A percentile compares a stretch with the other conserved stretches of the same genome.
Evolutionary conservation across 1,284 basidiomycete genomes (phyloP).

Genomic region (Cryptococcus deneoformans): DNA sequence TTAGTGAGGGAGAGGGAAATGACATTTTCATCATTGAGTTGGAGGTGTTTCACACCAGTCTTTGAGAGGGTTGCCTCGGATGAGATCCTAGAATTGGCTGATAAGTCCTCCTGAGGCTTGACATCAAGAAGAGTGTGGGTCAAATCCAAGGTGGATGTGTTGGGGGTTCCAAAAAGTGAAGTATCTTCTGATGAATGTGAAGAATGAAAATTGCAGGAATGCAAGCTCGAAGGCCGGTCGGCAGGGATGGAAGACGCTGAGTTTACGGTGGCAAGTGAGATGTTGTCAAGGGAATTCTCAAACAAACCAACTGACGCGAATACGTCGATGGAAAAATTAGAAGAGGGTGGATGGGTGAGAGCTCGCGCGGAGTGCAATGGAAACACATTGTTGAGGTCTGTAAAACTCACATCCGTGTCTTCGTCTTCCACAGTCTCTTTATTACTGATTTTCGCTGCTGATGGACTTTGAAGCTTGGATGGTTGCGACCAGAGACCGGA

Average conservation of each 20-base stretch:
- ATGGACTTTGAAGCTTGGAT: background rate
- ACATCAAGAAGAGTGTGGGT: background rate
- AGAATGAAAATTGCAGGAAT: background rate
- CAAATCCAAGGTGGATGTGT: background rate
- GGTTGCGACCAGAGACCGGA: background rate
- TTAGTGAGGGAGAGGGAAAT: background rate
- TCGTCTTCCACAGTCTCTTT: background rate
- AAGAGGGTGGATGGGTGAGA: too few relatives aligned
- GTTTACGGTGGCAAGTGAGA: background rate
- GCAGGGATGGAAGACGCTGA: background rate
- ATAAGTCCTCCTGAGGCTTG: background rate
- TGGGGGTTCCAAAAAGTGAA: background rate
- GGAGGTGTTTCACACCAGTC: background rate
- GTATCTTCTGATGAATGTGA: background rate
- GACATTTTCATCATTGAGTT: background rate
- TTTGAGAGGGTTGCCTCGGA: background rate
- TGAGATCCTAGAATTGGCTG: background rate
- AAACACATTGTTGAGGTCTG: too few relatives aligned
- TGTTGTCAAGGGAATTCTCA: too few relatives aligned
- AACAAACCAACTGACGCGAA: too few relatives aligned
- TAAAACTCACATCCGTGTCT: background rate
- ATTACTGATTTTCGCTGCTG: background rate
- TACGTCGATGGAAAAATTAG: too few relatives aligned
- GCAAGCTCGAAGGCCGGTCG: background rate
- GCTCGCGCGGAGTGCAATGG: too few relatives aligned